Percentiles rank a stretch among this genome's conserved stretches.
Conservation (phyloP, 2,329 filamentous ascomycete species). For the Dothideomycetes sp. region DNA sequence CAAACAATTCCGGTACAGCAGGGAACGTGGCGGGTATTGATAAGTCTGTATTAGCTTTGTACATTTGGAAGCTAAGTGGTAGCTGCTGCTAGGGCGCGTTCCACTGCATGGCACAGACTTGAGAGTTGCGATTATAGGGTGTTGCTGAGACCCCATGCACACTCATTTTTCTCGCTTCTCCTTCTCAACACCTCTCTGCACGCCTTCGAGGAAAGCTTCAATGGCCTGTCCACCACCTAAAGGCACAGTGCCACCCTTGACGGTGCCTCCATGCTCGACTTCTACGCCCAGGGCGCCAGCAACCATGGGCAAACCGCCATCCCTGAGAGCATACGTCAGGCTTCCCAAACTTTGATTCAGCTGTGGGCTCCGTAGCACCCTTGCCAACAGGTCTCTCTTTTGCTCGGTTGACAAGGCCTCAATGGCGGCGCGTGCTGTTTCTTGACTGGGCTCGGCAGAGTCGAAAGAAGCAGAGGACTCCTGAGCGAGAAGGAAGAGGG, state of each 20-base stretch:
- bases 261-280: conserved; percentile 73
- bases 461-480: conserved; percentile 42
- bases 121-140: too few relatives aligned
- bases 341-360: conserved; percentile 78
- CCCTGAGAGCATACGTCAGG: conserved; percentile 75
- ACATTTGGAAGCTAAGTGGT: too few relatives aligned
- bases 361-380: conserved; percentile 79
- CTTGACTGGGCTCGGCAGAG: conserved; percentile 50
- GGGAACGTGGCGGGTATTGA: too few relatives aligned
- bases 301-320: conserved; percentile 83
- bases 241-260: conserved; percentile 68
- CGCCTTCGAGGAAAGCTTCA: conserved; percentile 80
- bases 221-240: conserved; percentile 81
- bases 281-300: conserved; percentile 73
- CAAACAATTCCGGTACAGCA: too few relatives aligned
- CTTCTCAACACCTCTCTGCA: conserved; percentile 64
- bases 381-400: conserved; percentile 71
- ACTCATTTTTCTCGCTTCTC: conserved; percentile 15
- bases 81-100: too few relatives aligned
- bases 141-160: too few relatives aligned
- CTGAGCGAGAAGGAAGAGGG: conserved; percentile 66
- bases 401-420: conserved; percentile 60
- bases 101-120: too few relatives aligned
- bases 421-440: conserved; percentile 60
- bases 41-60: too few relatives aligned